Base-by-base conservation (phyloP, 371 early-diverging fungal genomes). In the Mortierella sp. region DNA sequence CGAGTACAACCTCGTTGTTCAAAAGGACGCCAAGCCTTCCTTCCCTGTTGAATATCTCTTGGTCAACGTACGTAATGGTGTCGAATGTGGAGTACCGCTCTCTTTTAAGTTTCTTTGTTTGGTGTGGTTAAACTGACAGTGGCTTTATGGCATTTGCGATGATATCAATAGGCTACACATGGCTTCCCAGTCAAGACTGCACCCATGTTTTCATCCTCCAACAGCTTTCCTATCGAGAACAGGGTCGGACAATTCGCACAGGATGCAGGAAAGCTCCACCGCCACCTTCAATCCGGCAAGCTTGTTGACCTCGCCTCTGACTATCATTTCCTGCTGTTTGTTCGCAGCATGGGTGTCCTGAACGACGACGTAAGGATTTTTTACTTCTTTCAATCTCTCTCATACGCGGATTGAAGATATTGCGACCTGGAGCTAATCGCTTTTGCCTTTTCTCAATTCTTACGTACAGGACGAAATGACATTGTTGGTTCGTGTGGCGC, bases 1-100 rank as follows among this genome's bases (percentile, higher is more conserved):
- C 90, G 95, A 98, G 86, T 99, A 99, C 88, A 94, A 94, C 48
- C 90, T 96, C 27, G 89, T 93, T 44, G 99, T 98, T 0, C 91
- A 96, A 72, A 94, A 97, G 75, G 91, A 92, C 43, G 96, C 96
- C 27, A 97, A 97, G 79, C 99, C 99, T 0, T 95, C 96, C 0
- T 99, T 99, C 84, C 99, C 99, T 0, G 96, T 98, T 0, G 99
- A 99, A 76, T 99, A 99, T 83, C 92, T 99, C 35, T 88, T 99
- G 63, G 97, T 98, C 43, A 98, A 97, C 81, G 97, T 99, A 93
- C 83, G 93, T 75, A 2, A 5, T 32, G 29, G 14, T 4, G 12
- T 32, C 14, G 5, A 60, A 11, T 12, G 27, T 11, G 27, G 12
- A 27, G 12, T 0, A 11, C n/a, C 10, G 8, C 5, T n/a, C 27